Conservation (phyloP, 768 basidiomycete species). For the Rhizopogon salebrosus region DNA sequence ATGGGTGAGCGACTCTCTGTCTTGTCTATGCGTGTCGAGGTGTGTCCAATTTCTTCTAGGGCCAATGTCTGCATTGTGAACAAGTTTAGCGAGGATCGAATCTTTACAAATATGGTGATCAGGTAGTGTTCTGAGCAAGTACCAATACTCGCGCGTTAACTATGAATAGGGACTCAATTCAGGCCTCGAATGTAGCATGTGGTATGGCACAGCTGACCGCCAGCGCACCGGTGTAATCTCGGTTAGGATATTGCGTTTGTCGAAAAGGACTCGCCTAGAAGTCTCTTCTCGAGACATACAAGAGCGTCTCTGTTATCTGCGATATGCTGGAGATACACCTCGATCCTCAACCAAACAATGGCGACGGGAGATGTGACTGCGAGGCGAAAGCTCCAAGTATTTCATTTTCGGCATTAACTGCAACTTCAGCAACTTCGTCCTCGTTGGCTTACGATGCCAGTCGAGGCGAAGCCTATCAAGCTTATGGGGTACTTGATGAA, state of each 20-base stretch:
- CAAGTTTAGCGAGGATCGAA: slow-evolving; percentile 9
- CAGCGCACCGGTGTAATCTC: slow-evolving; percentile 18
- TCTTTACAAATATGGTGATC: slow-evolving; percentile 8
- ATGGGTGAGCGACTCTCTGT: background rate
- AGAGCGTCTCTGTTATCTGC: slow-evolving; percentile 26
- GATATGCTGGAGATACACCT: slow-evolving; percentile 20
- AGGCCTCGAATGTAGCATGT: background rate
- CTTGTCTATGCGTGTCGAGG: too few relatives aligned
- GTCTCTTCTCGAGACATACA: slow-evolving; percentile 22
- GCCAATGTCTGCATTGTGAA: slow-evolving; percentile 9
- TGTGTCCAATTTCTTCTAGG: slow-evolving; percentile 1
- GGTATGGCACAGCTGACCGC: background rate
- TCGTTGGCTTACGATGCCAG: slow-evolving; percentile 6
- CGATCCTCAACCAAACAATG: slow-evolving; percentile 6
- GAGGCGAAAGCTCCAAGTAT: background rate
- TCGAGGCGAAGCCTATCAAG: background rate
- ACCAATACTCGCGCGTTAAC: background rate
- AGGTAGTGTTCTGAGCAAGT: background rate
- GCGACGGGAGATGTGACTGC: background rate
- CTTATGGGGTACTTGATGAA: background rate
- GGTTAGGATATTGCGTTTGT: slow-evolving; percentile 28
- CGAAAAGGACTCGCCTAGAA: slow-evolving; percentile 7
- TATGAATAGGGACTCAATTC: slow-evolving; percentile 11
- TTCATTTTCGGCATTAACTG: slow-evolving; percentile 24
- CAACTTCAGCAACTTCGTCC: slow-evolving; percentile 20